Conservation (phyloP, 2,329 filamentous ascomycete species). For the Monilinia polystroma region DNA sequence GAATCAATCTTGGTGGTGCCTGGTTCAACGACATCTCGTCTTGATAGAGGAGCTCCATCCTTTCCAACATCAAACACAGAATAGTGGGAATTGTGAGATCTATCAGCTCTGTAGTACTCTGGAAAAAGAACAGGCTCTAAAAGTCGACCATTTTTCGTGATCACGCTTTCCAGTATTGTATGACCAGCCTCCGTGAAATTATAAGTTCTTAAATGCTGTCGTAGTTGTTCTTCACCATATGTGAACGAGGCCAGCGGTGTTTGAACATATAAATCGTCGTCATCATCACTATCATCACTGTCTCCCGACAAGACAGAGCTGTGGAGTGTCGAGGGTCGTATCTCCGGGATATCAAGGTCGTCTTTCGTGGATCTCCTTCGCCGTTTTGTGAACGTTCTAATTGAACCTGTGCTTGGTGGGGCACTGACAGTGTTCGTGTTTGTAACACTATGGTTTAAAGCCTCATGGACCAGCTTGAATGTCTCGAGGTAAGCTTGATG, state of each 20-base stretch:
- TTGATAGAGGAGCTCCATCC: slow-evolving; percentile 34
- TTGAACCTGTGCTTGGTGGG: slow-evolving; percentile 7
- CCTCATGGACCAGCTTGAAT: slow-evolving; percentile 33
- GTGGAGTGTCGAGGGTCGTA: slow-evolving; percentile 25
- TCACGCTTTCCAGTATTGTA: slow-evolving; percentile 43
- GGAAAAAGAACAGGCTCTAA: slow-evolving; percentile 30
- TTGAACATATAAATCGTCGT: slow-evolving; percentile 44
- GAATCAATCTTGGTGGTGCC: slow-evolving; percentile 33
- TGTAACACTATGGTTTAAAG: slow-evolving; percentile 27
- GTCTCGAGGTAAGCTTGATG: slow-evolving; percentile 35
- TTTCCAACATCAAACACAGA: slow-evolving; percentile 35
- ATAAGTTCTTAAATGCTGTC: slow-evolving; percentile 46
- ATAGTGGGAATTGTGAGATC: slow-evolving; percentile 34
- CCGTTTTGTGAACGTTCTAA: slow-evolving; percentile 15
- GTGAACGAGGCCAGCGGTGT: slow-evolving; percentile 42
- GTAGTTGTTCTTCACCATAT: slow-evolving; percentile 47
- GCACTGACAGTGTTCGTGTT: not conserved
- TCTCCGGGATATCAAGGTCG: not conserved
- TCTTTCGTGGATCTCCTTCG: slow-evolving; percentile 16
- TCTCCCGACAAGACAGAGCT: slow-evolving; percentile 38
- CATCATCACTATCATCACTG: slow-evolving; percentile 42
- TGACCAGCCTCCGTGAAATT: slow-evolving; percentile 45
- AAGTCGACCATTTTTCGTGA: slow-evolving; percentile 28
- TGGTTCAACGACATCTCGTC: slow-evolving; percentile 28
- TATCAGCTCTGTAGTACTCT: slow-evolving; percentile 29